Base-by-base conservation (phyloP, 345 rosid species). In the Garcia nutans region DNA sequence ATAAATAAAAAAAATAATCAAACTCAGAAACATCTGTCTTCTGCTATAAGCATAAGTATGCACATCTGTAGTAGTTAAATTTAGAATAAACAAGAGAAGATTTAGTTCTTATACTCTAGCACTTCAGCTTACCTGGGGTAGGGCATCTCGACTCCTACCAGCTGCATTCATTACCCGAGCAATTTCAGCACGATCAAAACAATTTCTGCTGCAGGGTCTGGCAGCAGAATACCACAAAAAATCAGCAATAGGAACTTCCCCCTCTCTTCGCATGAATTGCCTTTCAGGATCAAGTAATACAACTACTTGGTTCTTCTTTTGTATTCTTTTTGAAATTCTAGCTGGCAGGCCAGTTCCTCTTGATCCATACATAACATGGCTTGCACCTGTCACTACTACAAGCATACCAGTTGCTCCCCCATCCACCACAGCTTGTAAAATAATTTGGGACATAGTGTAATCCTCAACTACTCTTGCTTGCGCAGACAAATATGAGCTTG, bases 151-250 rank as follows among this genome's bases (percentile, higher is more conserved):
- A 77, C 79, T 90, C 84, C 93, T 89, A 74, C 98, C 97, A 63
- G 94, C 98, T 1, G 97, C 98, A 87, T 91, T 92, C 98, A 94
- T 94, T 23, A 92, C 96, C 72, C 96, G 88, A 80, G 97, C 94
- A 72, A 94, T 94, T 84, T 94, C 98, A 71, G 94, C 98, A 74
- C 97, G 90, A 76, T 94, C 98, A 80, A 88, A 92, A 79, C 97
- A 94, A 74, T 94, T 94, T 76, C 98, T 89, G 73, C 83, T 91
- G 86, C 98, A 94, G 10, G 98, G 94, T 79, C 97, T 91, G 73
- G 98, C 92, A 0, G 92, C 96, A 77, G 98, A 92, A 83, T 92
- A 94, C 98, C 96, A 91, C 80, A 94, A 84, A 74, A 94, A 92
- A 81, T 94, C 97, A 68, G 97, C 93, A 22, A 89, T 87, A 28